Evolutionary conservation across 331 rosid genomes (phyloP).

Genomic region (Pyracantha coccinea): DNA sequence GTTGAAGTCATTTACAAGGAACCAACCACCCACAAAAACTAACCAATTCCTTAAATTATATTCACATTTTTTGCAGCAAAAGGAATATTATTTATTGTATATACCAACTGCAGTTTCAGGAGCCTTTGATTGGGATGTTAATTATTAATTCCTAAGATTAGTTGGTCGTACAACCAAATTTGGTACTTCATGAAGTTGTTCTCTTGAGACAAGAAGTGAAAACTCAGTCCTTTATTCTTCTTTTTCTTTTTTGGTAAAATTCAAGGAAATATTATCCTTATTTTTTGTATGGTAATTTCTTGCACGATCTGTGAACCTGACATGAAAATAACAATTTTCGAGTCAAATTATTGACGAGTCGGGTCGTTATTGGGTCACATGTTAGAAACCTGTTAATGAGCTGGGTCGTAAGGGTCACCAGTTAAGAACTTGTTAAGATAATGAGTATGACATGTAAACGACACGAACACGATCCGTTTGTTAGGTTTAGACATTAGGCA

Average conservation of each 20-base stretch:
- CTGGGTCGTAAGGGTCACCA: too few relatives aligned
- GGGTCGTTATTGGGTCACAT: accelerated
- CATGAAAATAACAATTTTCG: too few relatives aligned
- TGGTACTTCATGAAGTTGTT: too few relatives aligned
- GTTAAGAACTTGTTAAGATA: too few relatives aligned
- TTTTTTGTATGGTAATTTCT: too few relatives aligned
- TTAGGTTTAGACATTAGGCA: too few relatives aligned
- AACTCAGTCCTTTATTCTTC: background rate
- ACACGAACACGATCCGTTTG: accelerated
- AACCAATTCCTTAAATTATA: background rate
- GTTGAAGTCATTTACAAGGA: background rate
- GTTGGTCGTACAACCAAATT: too few relatives aligned
- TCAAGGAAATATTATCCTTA: background rate
- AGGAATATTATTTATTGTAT: background rate
- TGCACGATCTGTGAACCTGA: too few relatives aligned
- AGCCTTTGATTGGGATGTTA: too few relatives aligned
- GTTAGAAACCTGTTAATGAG: too few relatives aligned
- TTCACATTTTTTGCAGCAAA: background rate
- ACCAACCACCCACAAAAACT: background rate
- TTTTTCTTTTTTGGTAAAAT: background rate
- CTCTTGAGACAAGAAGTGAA: background rate
- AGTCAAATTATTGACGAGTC: accelerated
- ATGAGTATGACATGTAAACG: too few relatives aligned
- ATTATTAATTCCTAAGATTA: too few relatives aligned
- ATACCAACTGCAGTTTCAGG: background rate